A percentile compares a stretch with the other conserved stretches of the same genome.
Conservation (phyloP, 306 rosid genomes). For the Biancaea sappan region DNA sequence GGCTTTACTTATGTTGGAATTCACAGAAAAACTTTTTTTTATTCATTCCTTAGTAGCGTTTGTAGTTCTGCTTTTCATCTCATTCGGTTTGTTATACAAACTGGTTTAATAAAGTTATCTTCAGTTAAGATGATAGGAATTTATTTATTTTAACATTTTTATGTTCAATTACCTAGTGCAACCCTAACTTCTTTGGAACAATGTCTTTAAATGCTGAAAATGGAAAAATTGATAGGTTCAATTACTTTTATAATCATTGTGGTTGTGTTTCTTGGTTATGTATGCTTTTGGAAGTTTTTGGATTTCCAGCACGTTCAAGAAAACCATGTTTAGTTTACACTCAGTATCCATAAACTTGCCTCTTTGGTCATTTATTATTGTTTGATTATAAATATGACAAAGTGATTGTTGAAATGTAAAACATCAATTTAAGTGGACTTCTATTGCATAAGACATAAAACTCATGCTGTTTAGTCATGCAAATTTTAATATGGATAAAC, state of each 20-base stretch:
- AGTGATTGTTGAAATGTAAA: constrained; percentile 5
- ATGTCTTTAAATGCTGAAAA: constrained; percentile 18
- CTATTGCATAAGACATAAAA: not conserved
- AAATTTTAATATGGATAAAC: constrained; percentile 26
- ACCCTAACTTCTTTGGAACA: constrained; percentile 2
- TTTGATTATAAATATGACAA: not conserved
- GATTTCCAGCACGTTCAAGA: constrained; percentile 2
- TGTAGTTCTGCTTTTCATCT: constrained; percentile 14
- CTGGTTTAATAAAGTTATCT: constrained; percentile 14
- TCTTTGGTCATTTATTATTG: not conserved
- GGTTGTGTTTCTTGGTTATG: not conserved
- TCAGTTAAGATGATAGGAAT: constrained; percentile 1
- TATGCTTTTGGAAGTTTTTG: not conserved
- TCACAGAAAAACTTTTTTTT: constrained; percentile 11
- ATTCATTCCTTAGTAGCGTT: not conserved
- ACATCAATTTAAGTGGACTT: constrained; percentile 21
- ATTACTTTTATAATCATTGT: not conserved
- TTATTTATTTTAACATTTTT: constrained; percentile 14
- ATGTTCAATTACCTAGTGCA: constrained; percentile 10
- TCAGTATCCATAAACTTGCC: not conserved
- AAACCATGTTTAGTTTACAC: not conserved
- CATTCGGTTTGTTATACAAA: constrained; percentile 5
- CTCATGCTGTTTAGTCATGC: not conserved
- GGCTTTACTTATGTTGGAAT: not conserved
- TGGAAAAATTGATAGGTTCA: constrained; percentile 12